A percentile compares a stretch with the other conserved stretches of the same genome.
These are phyloP conservation scores for Lipomyces starkeyi DNA, from an alignment of 805 yeast species.

Conservation along the genomic window DNA sequence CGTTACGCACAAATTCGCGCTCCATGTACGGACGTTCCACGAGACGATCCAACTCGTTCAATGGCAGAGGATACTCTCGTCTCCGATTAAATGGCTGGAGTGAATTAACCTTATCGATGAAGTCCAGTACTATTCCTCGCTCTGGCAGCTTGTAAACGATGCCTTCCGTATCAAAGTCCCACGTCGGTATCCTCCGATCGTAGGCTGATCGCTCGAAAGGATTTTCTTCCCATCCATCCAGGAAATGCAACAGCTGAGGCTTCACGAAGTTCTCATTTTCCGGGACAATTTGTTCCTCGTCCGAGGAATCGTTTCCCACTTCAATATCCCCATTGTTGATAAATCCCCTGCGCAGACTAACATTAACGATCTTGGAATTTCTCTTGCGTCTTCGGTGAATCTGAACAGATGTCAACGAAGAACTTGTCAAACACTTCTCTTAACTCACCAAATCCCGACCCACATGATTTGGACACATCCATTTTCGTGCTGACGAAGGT, in stretches of 20 bases:
- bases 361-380: slow-evolving; percentile 60
- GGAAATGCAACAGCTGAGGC: slow-evolving; percentile 31
- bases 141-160: slow-evolving; percentile 71
- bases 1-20: slow-evolving; percentile 34
- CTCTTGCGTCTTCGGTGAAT: slow-evolving; percentile 53
- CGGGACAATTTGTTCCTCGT: slow-evolving; percentile 44
- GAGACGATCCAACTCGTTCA: slow-evolving; percentile 30
- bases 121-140: slow-evolving; percentile 69
- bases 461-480: slow-evolving; percentile 92
- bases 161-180: slow-evolving; percentile 47
- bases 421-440: neutral
- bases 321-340: slow-evolving; percentile 65
- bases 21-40: slow-evolving; percentile 32
- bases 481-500: slow-evolving; percentile 73
- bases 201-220: slow-evolving; percentile 18
- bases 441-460: slow-evolving; percentile 33
- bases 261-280: slow-evolving; percentile 26
- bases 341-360: slow-evolving; percentile 58
- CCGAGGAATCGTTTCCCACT: slow-evolving; percentile 52
- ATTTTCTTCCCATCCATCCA: slow-evolving; percentile 30
- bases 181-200: slow-evolving; percentile 39
- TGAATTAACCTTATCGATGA: slow-evolving; percentile 59
- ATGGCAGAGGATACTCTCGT: slow-evolving; percentile 7
- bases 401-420: slow-evolving; percentile 36
- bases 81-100: slow-evolving; percentile 19